A percentile compares a stretch with the other conserved stretches of the same genome.
These are phyloP conservation scores for Cladosporium sp. DNA, from an alignment of 2,329 filamentous ascomycete species.

Conservation along the genomic window DNA sequence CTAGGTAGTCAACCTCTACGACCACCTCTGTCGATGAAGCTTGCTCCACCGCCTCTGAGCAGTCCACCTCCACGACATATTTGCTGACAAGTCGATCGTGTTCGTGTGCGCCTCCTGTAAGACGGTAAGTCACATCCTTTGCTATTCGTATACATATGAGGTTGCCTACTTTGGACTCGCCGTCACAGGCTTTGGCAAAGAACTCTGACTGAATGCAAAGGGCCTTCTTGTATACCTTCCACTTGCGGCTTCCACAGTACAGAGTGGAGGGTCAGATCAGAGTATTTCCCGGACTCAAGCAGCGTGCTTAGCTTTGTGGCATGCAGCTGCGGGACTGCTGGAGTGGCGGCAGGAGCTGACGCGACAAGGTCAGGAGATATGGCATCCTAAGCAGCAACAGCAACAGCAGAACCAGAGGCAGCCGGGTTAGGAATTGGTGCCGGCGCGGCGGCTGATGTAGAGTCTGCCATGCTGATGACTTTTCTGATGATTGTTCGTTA, in stretches of 20 bases:
- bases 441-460: too few relatives aligned
- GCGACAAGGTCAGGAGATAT: too few relatives aligned
- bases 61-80: too few relatives aligned
- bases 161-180: slow-evolving; percentile 12
- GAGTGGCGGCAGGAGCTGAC: too few relatives aligned
- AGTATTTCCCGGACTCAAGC: slow-evolving; percentile 14
- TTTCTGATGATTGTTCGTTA: too few relatives aligned
- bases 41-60: too few relatives aligned
- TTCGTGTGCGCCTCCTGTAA: neutral
- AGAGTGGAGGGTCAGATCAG: slow-evolving; percentile 24
- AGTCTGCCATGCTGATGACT: too few relatives aligned
- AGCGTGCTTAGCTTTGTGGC: neutral
- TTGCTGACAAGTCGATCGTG: too few relatives aligned
- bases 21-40: too few relatives aligned
- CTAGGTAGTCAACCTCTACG: slow-evolving; percentile 8
- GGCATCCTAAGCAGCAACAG: too few relatives aligned
- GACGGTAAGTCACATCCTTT: neutral
- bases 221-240: slow-evolving; percentile 22
- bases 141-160: neutral
- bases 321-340: neutral
- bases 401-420: too few relatives aligned
- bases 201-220: slow-evolving; percentile 23
- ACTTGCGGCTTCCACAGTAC: slow-evolving; percentile 17
- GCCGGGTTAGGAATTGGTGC: too few relatives aligned
- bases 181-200: slow-evolving; percentile 17